phyloP scores from a whole-genome alignment of 1,284 basidiomycete genomes.

The Ceratobasidium sp. region DNA sequence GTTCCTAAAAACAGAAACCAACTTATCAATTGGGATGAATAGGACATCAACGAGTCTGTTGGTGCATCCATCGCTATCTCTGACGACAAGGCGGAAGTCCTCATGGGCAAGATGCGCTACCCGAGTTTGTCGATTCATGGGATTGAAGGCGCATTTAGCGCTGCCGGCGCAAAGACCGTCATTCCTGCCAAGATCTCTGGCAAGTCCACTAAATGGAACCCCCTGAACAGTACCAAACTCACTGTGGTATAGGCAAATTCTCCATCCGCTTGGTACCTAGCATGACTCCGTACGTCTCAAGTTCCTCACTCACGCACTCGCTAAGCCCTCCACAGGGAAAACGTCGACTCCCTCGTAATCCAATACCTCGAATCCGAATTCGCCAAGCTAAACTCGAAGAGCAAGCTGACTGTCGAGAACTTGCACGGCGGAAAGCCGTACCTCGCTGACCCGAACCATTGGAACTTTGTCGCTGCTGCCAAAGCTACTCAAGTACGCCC shows the following conservation, averaged over 20 bases:
- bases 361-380: conserved; percentile 80
- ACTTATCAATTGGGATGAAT: conserved; percentile 7
- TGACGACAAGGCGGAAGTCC: conserved; percentile 78
- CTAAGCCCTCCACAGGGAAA: conserved; percentile 51
- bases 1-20: background rate
- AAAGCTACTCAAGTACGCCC: conserved; percentile 72
- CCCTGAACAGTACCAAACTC: too few relatives aligned
- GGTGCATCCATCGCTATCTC: conserved; percentile 80
- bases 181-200: conserved; percentile 89
- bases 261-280: conserved; percentile 75
- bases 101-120: conserved; percentile 90
- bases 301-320: conserved; percentile 6
- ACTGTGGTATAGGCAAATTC: conserved; percentile 65
- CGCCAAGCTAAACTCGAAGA: conserved; percentile 82
- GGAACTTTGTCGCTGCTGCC: conserved; percentile 93
- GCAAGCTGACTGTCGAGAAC: conserved; percentile 69
- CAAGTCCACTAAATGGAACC: conserved; percentile 43
- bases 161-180: conserved; percentile 89
- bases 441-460: conserved; percentile 75
- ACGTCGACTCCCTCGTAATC: conserved; percentile 72
- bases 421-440: conserved; percentile 86
- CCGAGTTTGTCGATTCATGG: conserved; percentile 93
- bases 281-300: conserved; percentile 40
- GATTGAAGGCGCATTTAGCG: conserved; percentile 95
- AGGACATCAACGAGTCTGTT: conserved; percentile 80